phyloP scores from a whole-genome alignment of 257 asterid genomes.

The Ehretia macrophylla region DNA sequence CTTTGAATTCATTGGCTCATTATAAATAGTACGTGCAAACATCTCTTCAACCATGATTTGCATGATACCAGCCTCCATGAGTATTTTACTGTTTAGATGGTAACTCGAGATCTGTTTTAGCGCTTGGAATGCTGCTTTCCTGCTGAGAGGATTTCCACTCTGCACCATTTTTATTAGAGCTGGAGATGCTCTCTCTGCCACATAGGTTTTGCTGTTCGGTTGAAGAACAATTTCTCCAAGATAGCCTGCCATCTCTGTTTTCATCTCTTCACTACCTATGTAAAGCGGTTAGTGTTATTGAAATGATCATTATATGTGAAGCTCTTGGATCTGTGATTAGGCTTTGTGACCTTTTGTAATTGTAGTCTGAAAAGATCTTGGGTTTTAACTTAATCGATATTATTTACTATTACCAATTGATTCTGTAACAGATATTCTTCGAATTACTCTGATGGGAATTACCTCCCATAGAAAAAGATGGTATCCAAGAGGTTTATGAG shows the following conservation, averaged over 20 bases:
- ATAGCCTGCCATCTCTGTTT: conserved; percentile 60
- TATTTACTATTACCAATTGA: too few relatives aligned
- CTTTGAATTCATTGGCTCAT: conserved; percentile 44
- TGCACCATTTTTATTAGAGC: conserved; percentile 61
- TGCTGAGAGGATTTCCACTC: conserved; percentile 36
- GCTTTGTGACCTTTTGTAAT: too few relatives aligned
- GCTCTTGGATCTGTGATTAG: too few relatives aligned
- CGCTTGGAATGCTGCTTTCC: conserved; percentile 70
- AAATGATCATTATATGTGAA: background rate
- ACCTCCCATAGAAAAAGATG: background rate
- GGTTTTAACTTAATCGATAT: too few relatives aligned
- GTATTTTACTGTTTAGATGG: conserved; percentile 45
- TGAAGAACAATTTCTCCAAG: conserved; percentile 57
- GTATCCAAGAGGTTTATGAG: background rate
- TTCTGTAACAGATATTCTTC: background rate
- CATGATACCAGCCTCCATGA: conserved; percentile 54
- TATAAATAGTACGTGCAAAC: conserved; percentile 34
- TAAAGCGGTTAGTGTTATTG: background rate
- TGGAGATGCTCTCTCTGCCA: conserved; percentile 71
- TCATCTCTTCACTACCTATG: conserved; percentile 62
- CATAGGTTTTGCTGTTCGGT: conserved; percentile 40
- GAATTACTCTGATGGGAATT: background rate
- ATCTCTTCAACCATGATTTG: conserved; percentile 67
- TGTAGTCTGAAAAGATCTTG: too few relatives aligned
- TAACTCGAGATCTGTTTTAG: conserved; percentile 50